These are phyloP conservation scores for Metarhizium humberi DNA, from an alignment of 2,329 filamentous ascomycete species.

Conservation along the genomic window DNA sequence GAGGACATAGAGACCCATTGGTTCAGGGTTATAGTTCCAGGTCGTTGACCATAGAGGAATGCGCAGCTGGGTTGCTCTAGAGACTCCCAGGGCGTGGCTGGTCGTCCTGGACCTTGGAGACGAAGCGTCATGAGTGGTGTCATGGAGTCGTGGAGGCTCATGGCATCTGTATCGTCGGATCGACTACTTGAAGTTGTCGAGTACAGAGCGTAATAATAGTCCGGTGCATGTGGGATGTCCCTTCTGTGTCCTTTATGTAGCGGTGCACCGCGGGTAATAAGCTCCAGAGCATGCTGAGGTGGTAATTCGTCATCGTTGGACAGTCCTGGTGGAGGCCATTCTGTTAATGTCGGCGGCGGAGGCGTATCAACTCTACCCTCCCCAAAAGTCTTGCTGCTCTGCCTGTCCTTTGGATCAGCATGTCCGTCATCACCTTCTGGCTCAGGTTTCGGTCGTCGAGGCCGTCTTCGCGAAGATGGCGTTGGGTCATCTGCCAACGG, in stretches of 20 bases:
- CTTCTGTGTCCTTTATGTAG: constrained; percentile 45
- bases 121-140: constrained; percentile 48
- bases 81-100: constrained; percentile 55
- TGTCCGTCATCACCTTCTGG: constrained; percentile 10
- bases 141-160: constrained; percentile 45
- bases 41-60: constrained; percentile 55
- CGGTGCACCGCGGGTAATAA: constrained; percentile 50
- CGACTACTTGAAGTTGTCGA: constrained; percentile 37
- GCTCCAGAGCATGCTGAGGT: constrained; percentile 43
- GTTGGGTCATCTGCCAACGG: not conserved
- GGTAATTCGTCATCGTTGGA: constrained; percentile 39
- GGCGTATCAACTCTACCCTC: not conserved
- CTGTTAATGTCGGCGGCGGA: constrained; percentile 7
- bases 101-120: constrained; percentile 31
- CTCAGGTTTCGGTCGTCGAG: constrained; percentile 28
- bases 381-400: constrained; percentile 1
- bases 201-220: constrained; percentile 48
- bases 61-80: constrained; percentile 66
- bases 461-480: constrained; percentile 29
- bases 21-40: constrained; percentile 65
- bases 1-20: constrained; percentile 56
- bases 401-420: not conserved
- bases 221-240: constrained; percentile 43
- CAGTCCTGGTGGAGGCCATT: constrained; percentile 49
- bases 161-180: constrained; percentile 34